Base-by-base conservation (phyloP, 306 rosid species). In the Sechiopsis laciniata region DNA sequence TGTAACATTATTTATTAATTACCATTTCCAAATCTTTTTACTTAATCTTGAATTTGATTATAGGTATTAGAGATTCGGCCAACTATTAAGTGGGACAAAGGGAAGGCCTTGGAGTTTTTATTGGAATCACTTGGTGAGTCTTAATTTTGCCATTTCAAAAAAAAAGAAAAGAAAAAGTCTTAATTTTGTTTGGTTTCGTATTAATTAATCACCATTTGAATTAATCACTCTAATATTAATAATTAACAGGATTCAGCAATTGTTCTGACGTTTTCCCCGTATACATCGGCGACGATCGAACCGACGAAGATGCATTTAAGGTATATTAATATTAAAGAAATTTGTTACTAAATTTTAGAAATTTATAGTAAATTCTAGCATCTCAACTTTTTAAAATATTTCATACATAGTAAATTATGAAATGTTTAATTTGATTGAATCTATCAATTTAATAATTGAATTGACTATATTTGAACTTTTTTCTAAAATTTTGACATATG, bases 241-340 rank as follows among this genome's bases (percentile, higher is more conserved):
- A 50, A 70, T 79, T 82, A 81, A 78, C 77, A 94, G 98, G 98
- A 78, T 89, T 82, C 78, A 91, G 88, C 85, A 88, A 88, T 76
- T 88, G 88, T 67, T 55, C 78, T 15, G 83, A 93, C 75, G 98
- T 93, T 59, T 90, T 90, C 64, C 97, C 98, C 45, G 86, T 93
- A 45, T 93, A 93, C 59, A 93, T 93, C 78, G 98, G 98, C 9
- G 98, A 93, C 85, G 98, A 93, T 77, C 86, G 85, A 70, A 86
- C 98, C 11, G 98, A 93, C 69, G 98, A 93, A 82, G 98, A 93
- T 84, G 98, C 98, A 65, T 93, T 93, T 78, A 90, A 90, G 97
- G 98, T 92, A 89, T 81, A 45, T 45, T 45, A 45, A 45, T 45
- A 17, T 32, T 32, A 32, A 32, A 32, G 29, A 26, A 26, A 26